Percentiles rank a stretch among this genome's conserved stretches.
These are phyloP conservation scores for Colletotrichum siamense DNA, from an alignment of 2,329 filamentous ascomycete genomes.

Conservation along the genomic window DNA sequence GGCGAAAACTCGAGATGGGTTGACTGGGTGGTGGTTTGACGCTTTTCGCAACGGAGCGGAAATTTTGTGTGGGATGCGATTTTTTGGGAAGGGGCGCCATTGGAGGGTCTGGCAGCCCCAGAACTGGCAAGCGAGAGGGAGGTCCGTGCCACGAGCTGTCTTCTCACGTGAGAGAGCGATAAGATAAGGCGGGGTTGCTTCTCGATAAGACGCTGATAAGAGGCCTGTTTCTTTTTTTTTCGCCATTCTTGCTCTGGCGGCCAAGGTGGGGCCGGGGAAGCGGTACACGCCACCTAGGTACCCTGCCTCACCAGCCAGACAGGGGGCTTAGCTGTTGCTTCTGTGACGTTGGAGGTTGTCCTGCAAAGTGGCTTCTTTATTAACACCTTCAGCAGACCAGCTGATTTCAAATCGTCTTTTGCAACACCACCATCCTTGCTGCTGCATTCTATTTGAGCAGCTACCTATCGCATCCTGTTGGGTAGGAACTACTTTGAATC, in stretches of 20 bases:
- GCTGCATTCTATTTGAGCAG: not conserved
- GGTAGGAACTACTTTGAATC: not conserved
- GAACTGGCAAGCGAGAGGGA: not conserved
- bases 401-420: constrained; percentile 39
- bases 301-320: not conserved
- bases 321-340: not conserved
- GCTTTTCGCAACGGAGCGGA: constrained; percentile 4
- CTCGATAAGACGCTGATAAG: not conserved
- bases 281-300: not conserved
- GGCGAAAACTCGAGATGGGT: constrained; percentile 19
- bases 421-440: not conserved
- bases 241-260: not conserved
- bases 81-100: constrained; percentile 29
- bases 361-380: constrained; percentile 42
- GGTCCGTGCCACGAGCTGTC: not conserved
- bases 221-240: not conserved
- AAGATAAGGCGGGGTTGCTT: not conserved
- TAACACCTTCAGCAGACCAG: constrained; percentile 19
- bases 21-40: constrained; percentile 13
- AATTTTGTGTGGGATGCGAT: constrained; percentile 23
- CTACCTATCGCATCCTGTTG: constrained; percentile 4
- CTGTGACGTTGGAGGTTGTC: constrained; percentile 19
- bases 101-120: constrained; percentile 26
- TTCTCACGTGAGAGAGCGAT: not conserved
- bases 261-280: not conserved